These are phyloP conservation scores for Wickerhamiella dianesei DNA, from an alignment of 805 yeast species.

Conservation along the genomic window DNA sequence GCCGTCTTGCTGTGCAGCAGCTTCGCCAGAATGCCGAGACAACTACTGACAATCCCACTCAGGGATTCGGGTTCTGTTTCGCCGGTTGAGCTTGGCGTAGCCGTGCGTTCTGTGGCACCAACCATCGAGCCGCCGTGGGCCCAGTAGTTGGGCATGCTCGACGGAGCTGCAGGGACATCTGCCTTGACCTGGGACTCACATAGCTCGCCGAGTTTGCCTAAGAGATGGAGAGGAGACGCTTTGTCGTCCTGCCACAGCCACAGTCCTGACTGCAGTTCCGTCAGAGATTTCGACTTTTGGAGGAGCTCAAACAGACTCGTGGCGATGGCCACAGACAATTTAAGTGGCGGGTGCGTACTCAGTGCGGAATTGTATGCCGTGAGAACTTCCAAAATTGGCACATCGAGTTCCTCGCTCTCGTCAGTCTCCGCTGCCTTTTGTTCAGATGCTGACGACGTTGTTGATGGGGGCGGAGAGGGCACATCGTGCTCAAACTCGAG, in stretches of 20 bases:
- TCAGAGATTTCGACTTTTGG: not conserved
- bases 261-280: not conserved
- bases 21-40: slow-evolving; percentile 6
- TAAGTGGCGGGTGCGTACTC: not conserved
- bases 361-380: not conserved
- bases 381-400: not conserved
- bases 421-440: not conserved
- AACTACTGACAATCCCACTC: not conserved
- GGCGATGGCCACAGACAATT: not conserved
- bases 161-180: not conserved
- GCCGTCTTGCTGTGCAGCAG: slow-evolving; percentile 22
- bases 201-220: not conserved
- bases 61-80: no score
- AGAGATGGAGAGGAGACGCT: not conserved
- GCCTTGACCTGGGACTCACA: not conserved
- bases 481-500: not conserved
- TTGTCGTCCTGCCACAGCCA: not conserved
- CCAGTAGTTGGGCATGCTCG: not conserved
- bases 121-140: not conserved
- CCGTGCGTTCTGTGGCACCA: not conserved
- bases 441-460: not conserved
- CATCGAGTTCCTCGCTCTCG: not conserved
- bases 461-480: not conserved
- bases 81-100: not conserved
- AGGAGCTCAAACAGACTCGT: not conserved